Evolutionary conservation across 1,139 yeast species (phyloP), one percentile per base, ranked within the genome.

Genomic region (Geotrichum klebahnii): DNA sequence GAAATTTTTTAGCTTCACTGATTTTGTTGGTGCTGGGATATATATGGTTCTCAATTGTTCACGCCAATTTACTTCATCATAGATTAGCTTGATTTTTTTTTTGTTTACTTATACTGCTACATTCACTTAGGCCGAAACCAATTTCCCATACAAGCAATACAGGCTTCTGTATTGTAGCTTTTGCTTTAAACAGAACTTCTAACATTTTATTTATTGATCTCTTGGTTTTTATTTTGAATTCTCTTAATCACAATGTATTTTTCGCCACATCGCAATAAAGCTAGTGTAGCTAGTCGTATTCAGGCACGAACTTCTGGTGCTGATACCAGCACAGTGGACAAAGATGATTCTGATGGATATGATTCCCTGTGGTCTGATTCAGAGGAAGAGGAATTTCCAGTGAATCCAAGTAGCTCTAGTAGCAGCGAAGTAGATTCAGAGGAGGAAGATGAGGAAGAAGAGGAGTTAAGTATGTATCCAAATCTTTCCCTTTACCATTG

Each of bases 311-410:
- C 43, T 3, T 4, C 45, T 23, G 39, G 46, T n/a, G 32, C 29
- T 9, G 37, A 10, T 20, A 10, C 35, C 9, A 31, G 16, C n/a
- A n/a, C 5, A n/a, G 22, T 22, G 1, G 22, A n/a, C n/a, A 16
- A 10, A 3, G 34, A 36, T 10, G 39, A 29, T 29, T 56, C 56
- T 28, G 48, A 48, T 22, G 58, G 44, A 12, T 51, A 55, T 31
- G 61, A 56, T 48, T 56, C 59, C 14, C 37, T 57, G 28, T 57
- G 60, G 59, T 50, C 55, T 1, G 61, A 58, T 32, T 52, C 56
- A 3, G 61, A 57, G 28, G 60, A 56, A 29, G 59, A 55, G 40
- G 61, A 58, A 33, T 55, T 53, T 40, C 58, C 59, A 8, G 58
- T 55, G 29, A 52, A 53, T 24, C 59, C 57, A 9, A 34, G 36